Percentiles rank a stretch among this genome's conserved stretches.
Conservation (phyloP, 2,329 filamentous ascomycete genomes). For the Aaosphaeria arxii region DNA sequence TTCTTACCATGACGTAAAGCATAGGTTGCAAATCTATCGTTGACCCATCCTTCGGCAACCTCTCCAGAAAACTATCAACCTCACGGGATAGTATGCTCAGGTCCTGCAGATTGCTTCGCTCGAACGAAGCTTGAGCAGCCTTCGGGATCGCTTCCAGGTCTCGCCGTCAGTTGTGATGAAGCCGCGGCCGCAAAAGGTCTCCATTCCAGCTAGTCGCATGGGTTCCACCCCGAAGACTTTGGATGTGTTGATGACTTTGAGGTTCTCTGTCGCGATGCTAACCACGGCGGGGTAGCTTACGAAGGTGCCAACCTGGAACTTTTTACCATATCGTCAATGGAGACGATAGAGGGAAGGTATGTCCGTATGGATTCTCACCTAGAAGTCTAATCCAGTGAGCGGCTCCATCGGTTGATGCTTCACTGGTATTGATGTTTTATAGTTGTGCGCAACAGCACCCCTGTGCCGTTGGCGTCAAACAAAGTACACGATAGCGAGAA, state of each 20-base stretch:
- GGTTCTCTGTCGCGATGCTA: constrained; percentile 40
- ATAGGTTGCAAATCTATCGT: constrained; percentile 22
- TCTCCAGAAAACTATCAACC: constrained; percentile 47
- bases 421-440: too few relatives aligned
- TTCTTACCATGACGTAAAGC: constrained; percentile 32
- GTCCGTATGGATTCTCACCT: background rate
- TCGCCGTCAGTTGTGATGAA: constrained; percentile 41
- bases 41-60: constrained; percentile 52
- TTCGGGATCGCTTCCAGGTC: constrained; percentile 21
- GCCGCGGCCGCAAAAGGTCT: constrained; percentile 35
- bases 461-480: too few relatives aligned
- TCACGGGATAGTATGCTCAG: too few relatives aligned
- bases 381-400: background rate
- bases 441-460: too few relatives aligned
- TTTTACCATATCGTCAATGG: constrained; percentile 30
- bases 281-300: constrained; percentile 19
- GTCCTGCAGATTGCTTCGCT: constrained; percentile 40
- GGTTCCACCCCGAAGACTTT: constrained; percentile 38
- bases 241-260: constrained; percentile 33
- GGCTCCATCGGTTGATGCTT: background rate
- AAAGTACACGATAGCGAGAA: too few relatives aligned
- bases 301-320: constrained; percentile 32
- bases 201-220: constrained; percentile 25
- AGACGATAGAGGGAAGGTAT: background rate
- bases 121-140: constrained; percentile 49